These are phyloP conservation scores for Kodamaea kakaduensis DNA, from an alignment of 805 yeast species.

Conservation along the genomic window DNA sequence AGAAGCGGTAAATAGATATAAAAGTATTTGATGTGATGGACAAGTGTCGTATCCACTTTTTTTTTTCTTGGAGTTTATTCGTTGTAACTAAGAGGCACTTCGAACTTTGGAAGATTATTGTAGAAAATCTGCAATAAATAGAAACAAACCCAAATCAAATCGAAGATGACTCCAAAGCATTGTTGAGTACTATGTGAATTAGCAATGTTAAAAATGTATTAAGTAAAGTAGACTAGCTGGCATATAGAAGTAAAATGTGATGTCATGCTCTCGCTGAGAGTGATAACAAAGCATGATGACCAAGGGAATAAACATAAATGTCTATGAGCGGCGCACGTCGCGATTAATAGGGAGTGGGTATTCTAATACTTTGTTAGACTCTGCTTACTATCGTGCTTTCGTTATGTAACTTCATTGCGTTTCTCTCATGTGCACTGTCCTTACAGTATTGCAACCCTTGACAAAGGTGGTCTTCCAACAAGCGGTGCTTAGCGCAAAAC, in stretches of 20 bases:
- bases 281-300: neutral
- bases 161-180: no score
- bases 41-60: no score
- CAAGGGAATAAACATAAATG: neutral
- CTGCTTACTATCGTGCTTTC: conserved; percentile 80
- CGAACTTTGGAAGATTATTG: no score
- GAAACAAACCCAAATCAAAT: no score
- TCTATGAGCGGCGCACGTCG: neutral
- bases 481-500: conserved; percentile 81
- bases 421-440: conserved; percentile 76
- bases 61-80: no score
- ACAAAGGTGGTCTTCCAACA: conserved; percentile 81
- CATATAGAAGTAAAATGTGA: conserved; percentile 1
- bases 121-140: no score
- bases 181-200: no score
- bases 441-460: conserved; percentile 74
- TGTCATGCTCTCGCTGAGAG: neutral
- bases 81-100: no score
- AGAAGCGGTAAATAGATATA: no score
- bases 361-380: conserved; percentile 48
- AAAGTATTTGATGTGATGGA: no score
- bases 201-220: conserved; percentile 1
- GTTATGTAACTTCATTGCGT: conserved; percentile 75
- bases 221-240: neutral
- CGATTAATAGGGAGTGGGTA: neutral